Percentiles rank a stretch among this genome's conserved stretches.
These are phyloP conservation scores for Pinguiococcus pyrenoidosus DNA, from an alignment of 108 stramenopile species.

Conservation along the genomic window DNA sequence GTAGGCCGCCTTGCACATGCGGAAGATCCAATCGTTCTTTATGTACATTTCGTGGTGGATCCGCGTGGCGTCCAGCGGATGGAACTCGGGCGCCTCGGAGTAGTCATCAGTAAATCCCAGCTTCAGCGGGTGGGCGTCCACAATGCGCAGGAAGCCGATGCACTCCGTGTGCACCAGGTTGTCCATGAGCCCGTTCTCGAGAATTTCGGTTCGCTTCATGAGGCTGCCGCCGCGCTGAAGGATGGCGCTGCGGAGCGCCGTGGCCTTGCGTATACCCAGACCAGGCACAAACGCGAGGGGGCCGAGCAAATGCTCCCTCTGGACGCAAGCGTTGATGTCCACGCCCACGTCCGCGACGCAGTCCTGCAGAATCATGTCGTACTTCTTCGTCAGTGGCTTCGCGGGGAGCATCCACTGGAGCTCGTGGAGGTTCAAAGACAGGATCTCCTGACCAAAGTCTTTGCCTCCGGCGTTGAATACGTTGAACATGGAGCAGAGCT, in stretches of 20 bases:
- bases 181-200: no score
- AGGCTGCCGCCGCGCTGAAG: no score
- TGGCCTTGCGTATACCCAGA: conserved; percentile 18
- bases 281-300: conserved; percentile 19
- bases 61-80: not conserved
- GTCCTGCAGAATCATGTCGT: not conserved
- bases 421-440: conserved; percentile 21
- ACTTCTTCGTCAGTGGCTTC: conserved; percentile 1
- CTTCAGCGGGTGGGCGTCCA: no score
- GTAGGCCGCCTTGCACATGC: not conserved
- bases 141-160: no score
- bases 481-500: not conserved
- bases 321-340: conserved; percentile 8
- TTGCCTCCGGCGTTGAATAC: no score
- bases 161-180: no score
- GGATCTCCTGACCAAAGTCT: conserved; percentile 18
- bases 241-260: conserved; percentile 6
- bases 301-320: conserved; percentile 16
- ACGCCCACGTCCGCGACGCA: conserved; percentile 1
- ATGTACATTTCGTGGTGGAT: not conserved
- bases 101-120: no score
- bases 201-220: no score
- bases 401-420: conserved; percentile 19
- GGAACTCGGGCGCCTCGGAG: no score
- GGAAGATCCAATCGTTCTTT: not conserved